Evolutionary conservation across 116 monocot genomes (phyloP), one percentile per base, ranked within the genome.

Genomic region (Iris pallida): DNA sequence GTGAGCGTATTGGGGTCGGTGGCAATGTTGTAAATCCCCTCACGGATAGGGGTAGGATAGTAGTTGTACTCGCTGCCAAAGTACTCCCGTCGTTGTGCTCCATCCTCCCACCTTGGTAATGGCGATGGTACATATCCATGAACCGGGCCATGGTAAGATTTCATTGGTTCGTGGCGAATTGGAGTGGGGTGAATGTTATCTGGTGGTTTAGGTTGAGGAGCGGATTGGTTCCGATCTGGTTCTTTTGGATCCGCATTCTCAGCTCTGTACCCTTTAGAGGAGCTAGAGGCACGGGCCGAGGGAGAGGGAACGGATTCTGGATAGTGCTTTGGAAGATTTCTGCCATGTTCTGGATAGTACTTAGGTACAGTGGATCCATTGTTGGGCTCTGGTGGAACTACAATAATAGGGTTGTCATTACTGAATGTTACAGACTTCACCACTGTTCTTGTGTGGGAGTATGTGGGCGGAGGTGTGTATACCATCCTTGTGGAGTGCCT

Each of bases 31-130:
- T 95, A 88, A 64, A 86, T 85, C 9, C 88, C 86, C 53, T 88
- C 95, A 4, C 88, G 88, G 9, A 88, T 54, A 4, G 90, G 88
- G 45, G 91, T 86, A 4, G 88, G 88, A 67, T 91, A 85, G 81
- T 77, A 88, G 45, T 60, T 7, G 68, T 80, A 84, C 64, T 88
- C 94, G 5, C 81, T 75, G 19, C 84, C 62, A 45, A 92, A 88
- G 65, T 78, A 87, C 61, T 91, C 87, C 55, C 83, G 70, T 20
- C 85, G 20, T 20, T 57, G 73, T 16, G 59, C 63, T 47, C 61
- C 65, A 3, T 64, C 59, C 68, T 75, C 82, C 81, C 80, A 76
- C 15, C 55, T 77, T 20, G 87, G 75, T 63, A 87, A 59, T 19
- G 90, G 90, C 2, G 94, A 90, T 10, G 81, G 58, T 62, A 71